A percentile compares a stretch with the other conserved stretches of the same genome.
Evolutionary conservation across 148 eudicot species (phyloP).

Genomic region (Amaranthus hypochondriacus): DNA sequence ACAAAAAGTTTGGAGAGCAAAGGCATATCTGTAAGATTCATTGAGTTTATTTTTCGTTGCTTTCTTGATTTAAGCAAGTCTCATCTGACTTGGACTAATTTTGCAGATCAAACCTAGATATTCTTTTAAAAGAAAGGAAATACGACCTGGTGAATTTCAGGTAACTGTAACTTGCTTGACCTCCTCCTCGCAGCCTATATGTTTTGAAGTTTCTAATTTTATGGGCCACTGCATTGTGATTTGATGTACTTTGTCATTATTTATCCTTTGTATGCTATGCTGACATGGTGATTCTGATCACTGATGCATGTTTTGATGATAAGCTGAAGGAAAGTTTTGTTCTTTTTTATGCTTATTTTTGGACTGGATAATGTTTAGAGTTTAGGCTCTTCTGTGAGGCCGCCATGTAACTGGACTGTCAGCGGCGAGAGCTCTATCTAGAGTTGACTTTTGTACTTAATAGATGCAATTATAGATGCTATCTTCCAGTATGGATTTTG

Average conservation of each 20-base stretch:
- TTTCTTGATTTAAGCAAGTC: slow-evolving; percentile 4
- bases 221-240: background rate
- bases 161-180: slow-evolving; percentile 26
- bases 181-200: background rate
- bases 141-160: slow-evolving; percentile 95
- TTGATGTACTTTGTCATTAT: slow-evolving; percentile 1
- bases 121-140: slow-evolving; percentile 92
- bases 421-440: no score
- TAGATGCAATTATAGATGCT: no score
- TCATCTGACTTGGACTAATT: slow-evolving; percentile 1
- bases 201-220: background rate
- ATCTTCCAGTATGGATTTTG: no score
- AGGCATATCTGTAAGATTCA: slow-evolving; percentile 68
- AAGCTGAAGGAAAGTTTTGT: no score
- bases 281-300: background rate
- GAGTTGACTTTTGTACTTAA: no score
- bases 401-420: no score
- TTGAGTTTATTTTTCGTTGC: background rate
- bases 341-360: no score
- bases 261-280: background rate
- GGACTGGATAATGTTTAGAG: no score
- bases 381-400: no score
- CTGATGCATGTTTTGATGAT: background rate
- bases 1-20: slow-evolving; percentile 95
- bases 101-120: slow-evolving; percentile 91